These are phyloP conservation scores for Cardamine chenopodiifolia DNA, from an alignment of 345 rosid genomes.

Conservation along the genomic window DNA sequence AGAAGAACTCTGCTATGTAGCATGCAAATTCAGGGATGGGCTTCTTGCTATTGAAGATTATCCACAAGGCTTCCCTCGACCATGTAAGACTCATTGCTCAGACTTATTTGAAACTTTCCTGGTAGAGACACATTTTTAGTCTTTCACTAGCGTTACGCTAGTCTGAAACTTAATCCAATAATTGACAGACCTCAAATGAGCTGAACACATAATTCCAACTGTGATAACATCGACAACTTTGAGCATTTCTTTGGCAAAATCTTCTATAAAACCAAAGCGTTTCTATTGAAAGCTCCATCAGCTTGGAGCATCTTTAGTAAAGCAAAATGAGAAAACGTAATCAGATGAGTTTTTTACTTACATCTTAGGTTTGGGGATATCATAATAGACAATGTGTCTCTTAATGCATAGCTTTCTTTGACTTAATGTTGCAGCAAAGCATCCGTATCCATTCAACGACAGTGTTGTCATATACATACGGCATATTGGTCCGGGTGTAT, in stretches of 20 bases:
- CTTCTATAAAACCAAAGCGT: not conserved
- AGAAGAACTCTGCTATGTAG: conserved; percentile 82
- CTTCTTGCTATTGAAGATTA: conserved; percentile 50
- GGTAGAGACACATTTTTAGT: not conserved
- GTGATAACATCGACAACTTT: too few relatives aligned
- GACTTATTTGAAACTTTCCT: not conserved
- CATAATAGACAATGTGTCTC: not conserved
- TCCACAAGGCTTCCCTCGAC: conserved; percentile 74
- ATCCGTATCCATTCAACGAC: too few relatives aligned
- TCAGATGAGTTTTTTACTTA: not conserved
- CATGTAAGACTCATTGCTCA: conserved; percentile 51
- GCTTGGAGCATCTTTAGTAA: not conserved
- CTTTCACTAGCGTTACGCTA: too few relatives aligned
- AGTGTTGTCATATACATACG: conserved; percentile 62
- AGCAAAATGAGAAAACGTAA: not conserved
- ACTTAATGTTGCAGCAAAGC: too few relatives aligned
- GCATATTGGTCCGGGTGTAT: conserved; percentile 73
- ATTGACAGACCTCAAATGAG: too few relatives aligned
- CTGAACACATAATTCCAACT: too few relatives aligned
- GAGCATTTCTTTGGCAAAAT: not conserved
- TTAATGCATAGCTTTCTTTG: conserved; percentile 1
- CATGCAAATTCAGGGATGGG: conserved; percentile 78
- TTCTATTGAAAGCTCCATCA: not conserved
- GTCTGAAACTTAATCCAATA: too few relatives aligned
- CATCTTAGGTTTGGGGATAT: not conserved